phyloP scores from a whole-genome alignment of 306 rosid genomes.

The Ormosia emarginata region DNA sequence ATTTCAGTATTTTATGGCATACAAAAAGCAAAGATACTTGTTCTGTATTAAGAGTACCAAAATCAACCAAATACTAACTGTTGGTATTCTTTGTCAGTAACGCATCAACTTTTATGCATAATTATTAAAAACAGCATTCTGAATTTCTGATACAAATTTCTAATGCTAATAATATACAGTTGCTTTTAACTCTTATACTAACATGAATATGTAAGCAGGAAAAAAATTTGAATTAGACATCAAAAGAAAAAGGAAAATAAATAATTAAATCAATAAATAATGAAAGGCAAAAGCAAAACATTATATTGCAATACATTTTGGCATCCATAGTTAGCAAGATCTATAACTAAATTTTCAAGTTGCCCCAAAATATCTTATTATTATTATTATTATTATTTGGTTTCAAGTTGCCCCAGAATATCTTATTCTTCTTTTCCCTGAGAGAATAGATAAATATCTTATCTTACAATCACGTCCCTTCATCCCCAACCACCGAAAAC shows the following conservation, averaged over 20 bases:
- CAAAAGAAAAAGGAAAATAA: neutral
- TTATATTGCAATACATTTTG: neutral
- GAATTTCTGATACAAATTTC: neutral
- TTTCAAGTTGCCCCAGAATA: neutral
- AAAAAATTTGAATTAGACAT: neutral
- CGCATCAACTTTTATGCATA: neutral
- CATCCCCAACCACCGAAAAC: no score
- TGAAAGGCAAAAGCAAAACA: neutral
- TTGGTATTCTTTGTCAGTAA: neutral
- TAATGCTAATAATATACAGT: neutral
- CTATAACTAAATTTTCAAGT: neutral
- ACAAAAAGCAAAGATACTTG: neutral
- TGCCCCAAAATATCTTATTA: neutral
- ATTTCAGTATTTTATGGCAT: neutral
- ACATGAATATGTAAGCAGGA: neutral
- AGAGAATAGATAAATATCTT: neutral
- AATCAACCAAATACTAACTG: neutral
- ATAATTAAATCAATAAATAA: neutral
- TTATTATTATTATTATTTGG: no score
- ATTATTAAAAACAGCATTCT: neutral
- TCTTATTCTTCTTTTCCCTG: neutral
- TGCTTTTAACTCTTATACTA: neutral
- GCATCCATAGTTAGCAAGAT: neutral
- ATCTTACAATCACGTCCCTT: neutral
- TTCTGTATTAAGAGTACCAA: neutral